Base-by-base conservation (phyloP, 2,329 filamentous ascomycete species). In the Reticulascus tulasneorum region DNA sequence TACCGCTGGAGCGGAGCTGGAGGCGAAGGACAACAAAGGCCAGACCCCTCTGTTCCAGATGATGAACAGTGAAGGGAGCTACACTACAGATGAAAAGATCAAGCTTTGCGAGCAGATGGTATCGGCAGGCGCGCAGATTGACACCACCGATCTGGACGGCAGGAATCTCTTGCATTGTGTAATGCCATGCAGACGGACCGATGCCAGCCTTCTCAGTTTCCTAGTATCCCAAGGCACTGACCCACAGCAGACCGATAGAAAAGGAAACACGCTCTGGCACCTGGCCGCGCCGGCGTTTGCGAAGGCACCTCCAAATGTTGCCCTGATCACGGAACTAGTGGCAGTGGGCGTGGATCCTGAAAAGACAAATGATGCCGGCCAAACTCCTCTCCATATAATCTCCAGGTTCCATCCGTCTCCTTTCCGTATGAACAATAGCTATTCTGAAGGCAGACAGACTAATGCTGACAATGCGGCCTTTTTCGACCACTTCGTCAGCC, bases 1-100 rank as follows among this genome's bases (percentile, higher is more conserved):
- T 6, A 22, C 12, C 12, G 19, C 32, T 4, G 44, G 47, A 5
- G 35, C 44, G 4, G 27, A 42, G 15, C 26, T 49, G 9, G 41
- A 49, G n/a, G 25, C 28, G 9, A 41, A 26, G 24, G 44, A 50
- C 33, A 18, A 29, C 15, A 11, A 22, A 19, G 46, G 46, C 22
- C 38, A 33, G n/a, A 49, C 41, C 4, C 39, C 42, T 20, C 22
- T 47, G 10, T 38, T 33, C 29, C 30, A 21, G 23, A 21, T 29
- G 8, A 16, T 33, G 18, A 7, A 7, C 9, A 20, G 17, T 12
- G 3, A 11, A 11, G 26, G 22, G 10, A 12, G 15, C 7, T 8
- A 9, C 6, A 10, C 6, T 16, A 9, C 23, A 13, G 13, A 19
- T 6, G 20, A 18, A 8, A 25, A 38, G 2, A 10, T 12, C 12